Conservation (phyloP, 768 basidiomycete species). For the Tulasnella sp. region DNA sequence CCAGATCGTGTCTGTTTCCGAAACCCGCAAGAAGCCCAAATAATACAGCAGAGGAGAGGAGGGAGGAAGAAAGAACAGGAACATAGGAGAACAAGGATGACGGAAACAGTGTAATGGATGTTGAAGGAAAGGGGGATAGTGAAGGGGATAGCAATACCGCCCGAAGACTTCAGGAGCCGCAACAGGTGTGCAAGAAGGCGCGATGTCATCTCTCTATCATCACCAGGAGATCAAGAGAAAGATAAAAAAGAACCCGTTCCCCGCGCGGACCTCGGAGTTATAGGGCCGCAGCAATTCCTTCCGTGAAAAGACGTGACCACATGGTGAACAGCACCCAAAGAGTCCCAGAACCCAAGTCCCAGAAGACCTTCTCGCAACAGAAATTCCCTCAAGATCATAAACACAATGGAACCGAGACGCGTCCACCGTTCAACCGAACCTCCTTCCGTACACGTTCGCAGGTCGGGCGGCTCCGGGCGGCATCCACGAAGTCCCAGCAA, state of each 20-base stretch:
- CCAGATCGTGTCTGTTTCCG: too few relatives aligned
- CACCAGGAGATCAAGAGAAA: background rate
- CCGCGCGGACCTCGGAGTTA: background rate
- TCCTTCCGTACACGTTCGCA: background rate
- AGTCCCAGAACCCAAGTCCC: background rate
- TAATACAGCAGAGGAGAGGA: too few relatives aligned
- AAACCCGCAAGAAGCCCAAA: too few relatives aligned
- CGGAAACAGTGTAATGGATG: too few relatives aligned
- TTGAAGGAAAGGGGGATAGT: too few relatives aligned
- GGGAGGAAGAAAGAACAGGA: too few relatives aligned
- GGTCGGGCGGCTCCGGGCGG: slow-evolving; percentile 5
- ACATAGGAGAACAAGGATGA: too few relatives aligned
- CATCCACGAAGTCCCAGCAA: background rate
- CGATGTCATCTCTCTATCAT: too few relatives aligned
- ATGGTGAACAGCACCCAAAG: too few relatives aligned
- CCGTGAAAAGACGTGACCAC: background rate
- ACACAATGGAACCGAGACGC: background rate
- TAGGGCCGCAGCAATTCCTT: background rate
- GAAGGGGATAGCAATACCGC: too few relatives aligned
- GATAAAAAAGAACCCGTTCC: background rate
- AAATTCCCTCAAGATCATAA: background rate
- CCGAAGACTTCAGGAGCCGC: too few relatives aligned
- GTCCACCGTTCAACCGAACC: background rate
- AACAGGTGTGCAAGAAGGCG: too few relatives aligned
- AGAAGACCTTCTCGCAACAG: background rate